phyloP scores from a whole-genome alignment of 768 basidiomycete species.

The Zangia roseola region DNA sequence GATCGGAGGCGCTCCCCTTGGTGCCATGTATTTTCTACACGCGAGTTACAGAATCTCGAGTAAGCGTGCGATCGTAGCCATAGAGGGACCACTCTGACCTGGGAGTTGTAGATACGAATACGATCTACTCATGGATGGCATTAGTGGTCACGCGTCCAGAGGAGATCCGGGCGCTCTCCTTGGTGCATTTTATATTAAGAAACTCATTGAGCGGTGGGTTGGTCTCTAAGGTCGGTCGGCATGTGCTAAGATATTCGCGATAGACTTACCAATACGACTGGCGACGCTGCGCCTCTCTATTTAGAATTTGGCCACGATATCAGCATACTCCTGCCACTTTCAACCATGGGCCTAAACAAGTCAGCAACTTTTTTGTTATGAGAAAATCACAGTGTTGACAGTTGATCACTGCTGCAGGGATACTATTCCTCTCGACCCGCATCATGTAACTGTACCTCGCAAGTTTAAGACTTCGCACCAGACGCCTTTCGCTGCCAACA shows the following conservation, averaged over 20 bases:
- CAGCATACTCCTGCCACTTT: conserved; percentile 38
- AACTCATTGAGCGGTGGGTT: conserved; percentile 38
- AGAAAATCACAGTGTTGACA: not conserved
- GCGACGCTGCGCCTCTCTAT: conserved; percentile 33
- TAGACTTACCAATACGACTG: conserved; percentile 37
- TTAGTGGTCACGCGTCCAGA: conserved; percentile 36
- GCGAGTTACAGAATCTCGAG: conserved; percentile 38
- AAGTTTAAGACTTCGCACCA: conserved; percentile 40
- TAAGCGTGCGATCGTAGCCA: conserved; percentile 16
- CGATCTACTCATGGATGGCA: conserved; percentile 37
- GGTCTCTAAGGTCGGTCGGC: not conserved
- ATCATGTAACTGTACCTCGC: conserved; percentile 28
- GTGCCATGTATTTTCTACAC: conserved; percentile 37
- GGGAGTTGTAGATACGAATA: conserved; percentile 35
- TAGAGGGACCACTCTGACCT: not conserved
- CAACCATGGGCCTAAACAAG: conserved; percentile 39
- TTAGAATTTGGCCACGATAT: conserved; percentile 45
- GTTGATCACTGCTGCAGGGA: conserved; percentile 29
- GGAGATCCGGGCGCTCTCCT: conserved; percentile 34
- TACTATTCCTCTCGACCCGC: conserved; percentile 26
- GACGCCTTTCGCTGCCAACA: conserved; percentile 43
- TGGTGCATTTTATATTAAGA: conserved; percentile 39
- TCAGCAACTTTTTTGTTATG: conserved; percentile 14
- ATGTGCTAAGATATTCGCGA: not conserved
- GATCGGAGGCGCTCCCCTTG: conserved; percentile 37